Conservation (phyloP, 1,139 yeast species). For the Meyerozyma sp. region DNA sequence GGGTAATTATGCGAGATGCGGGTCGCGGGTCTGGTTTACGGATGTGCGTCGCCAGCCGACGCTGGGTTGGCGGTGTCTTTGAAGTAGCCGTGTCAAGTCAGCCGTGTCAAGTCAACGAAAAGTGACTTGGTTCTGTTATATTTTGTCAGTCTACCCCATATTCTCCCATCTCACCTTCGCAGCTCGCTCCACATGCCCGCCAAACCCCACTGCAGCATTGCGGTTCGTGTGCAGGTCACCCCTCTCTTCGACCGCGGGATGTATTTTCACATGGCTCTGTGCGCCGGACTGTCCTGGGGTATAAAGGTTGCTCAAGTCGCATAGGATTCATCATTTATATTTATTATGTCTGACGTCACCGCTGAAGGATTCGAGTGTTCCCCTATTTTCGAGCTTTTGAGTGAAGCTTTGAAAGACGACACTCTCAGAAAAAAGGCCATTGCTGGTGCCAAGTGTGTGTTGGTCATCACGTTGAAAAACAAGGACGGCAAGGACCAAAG, state of each 20-base stretch:
- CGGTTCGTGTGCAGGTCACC: constrained; percentile 1
- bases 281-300: background rate
- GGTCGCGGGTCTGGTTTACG: background rate
- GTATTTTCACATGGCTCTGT: background rate
- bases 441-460: constrained; percentile 53
- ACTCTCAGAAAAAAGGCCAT: constrained; percentile 38
- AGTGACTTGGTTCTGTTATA: too few species aligned
- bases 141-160: background rate
- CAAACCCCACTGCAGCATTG: background rate
- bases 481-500: constrained; percentile 59
- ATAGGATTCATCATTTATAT: background rate
- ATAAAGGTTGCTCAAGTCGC: background rate
- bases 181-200: background rate
- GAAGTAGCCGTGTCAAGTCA: too few species aligned
- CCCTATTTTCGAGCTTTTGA: constrained; percentile 37
- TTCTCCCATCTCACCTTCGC: background rate
- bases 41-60: background rate
- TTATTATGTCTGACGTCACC: constrained; percentile 31
- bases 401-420: constrained; percentile 36
- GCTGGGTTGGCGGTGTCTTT: too few species aligned
- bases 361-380: constrained; percentile 49
- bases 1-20: background rate
- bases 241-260: constrained; percentile 1
- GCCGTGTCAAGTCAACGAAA: too few species aligned
- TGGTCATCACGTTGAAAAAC: constrained; percentile 67